Evolutionary conservation across 1,284 basidiomycete species (phyloP), one percentile per base, ranked within the genome.

Genomic region (Rhodotorula sp.): DNA sequence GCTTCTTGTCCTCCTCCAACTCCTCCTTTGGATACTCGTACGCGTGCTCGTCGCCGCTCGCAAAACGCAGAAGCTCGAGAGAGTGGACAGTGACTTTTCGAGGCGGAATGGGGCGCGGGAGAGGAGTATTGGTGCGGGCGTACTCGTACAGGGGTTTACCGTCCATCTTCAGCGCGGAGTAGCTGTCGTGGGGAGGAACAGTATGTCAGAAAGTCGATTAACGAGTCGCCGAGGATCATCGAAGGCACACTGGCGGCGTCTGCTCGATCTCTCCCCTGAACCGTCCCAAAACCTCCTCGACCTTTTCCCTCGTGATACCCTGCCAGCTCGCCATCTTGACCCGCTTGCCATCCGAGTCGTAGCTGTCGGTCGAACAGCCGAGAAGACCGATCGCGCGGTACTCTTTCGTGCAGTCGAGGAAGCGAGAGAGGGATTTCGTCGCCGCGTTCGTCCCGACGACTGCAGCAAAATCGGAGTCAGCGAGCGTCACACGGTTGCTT

Each of bases 111-210:
- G 94, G 90, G 17, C 94, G 87, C 29, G 96, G 96, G 22, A 99
- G 85, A 0, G 94, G 91, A 61, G 90, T 89, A 17, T 90, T 90
- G 78, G 90, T 86, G 6, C 96, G 87, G 20, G 96, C 96, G 79
- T 99, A 99, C 78, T 99, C 95, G 80, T 99, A 94, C 39, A 99
- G 81, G 2, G 92, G 91, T 81, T 88, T 94, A 3, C 96, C 96
- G 76, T 99, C 94, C 92, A 99, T 99, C 81, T 97, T 95, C 53
- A 99, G 84, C 0, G 96, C 96, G 19, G 95, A 99, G 82, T 95
- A 99, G 79, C 94, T 97, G 74, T 20, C 27, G 29, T 20, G 69
- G 36, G 22, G 19, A 7, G 4, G 19, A 17, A 24, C n/a, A n/a
- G n/a, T n/a, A 34, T 6, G 24, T 59, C 36, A 64, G 32, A 4